Evolutionary conservation across 2,329 filamentous ascomycete species (phyloP).

Genomic region (Trichoderma asperellum): DNA sequence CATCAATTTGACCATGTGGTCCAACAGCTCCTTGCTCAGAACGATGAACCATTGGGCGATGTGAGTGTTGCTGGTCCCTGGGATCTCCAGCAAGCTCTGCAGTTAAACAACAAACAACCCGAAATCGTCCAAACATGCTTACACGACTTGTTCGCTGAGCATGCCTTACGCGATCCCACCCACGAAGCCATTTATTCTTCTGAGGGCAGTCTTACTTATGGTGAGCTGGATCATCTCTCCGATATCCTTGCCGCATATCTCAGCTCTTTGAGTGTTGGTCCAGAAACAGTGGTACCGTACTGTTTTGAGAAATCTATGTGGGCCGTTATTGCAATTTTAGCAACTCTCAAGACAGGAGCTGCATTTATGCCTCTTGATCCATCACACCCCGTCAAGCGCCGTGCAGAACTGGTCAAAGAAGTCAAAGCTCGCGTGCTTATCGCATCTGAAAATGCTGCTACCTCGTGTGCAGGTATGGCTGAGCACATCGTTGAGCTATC

Average conservation of each 20-base stretch:
- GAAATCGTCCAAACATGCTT: conserved; percentile 11
- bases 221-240: conserved; percentile 20
- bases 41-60: background rate
- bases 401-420: conserved; percentile 23
- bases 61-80: conserved; percentile 15
- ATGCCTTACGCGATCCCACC: conserved; percentile 1
- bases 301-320: conserved; percentile 33
- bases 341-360: conserved; percentile 37
- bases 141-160: conserved; percentile 13
- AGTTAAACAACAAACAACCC: conserved; percentile 10
- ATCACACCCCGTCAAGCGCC: conserved; percentile 25
- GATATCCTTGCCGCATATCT: conserved; percentile 25
- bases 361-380: conserved; percentile 38
- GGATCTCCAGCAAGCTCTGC: conserved; percentile 16
- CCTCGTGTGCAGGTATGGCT: conserved; percentile 4
- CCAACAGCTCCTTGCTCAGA: conserved; percentile 15
- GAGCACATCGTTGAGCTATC: conserved; percentile 19
- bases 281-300: conserved; percentile 32
- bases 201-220: conserved; percentile 21
- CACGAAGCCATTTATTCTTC: conserved; percentile 27
- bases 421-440: conserved; percentile 28
- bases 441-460: conserved; percentile 2
- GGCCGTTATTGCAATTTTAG: conserved; percentile 35
- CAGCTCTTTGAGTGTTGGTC: conserved; percentile 33
- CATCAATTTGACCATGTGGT: conserved; percentile 26